phyloP scores from a whole-genome alignment of 73 alveolate genomes.

The Paramecium sonneborni region DNA sequence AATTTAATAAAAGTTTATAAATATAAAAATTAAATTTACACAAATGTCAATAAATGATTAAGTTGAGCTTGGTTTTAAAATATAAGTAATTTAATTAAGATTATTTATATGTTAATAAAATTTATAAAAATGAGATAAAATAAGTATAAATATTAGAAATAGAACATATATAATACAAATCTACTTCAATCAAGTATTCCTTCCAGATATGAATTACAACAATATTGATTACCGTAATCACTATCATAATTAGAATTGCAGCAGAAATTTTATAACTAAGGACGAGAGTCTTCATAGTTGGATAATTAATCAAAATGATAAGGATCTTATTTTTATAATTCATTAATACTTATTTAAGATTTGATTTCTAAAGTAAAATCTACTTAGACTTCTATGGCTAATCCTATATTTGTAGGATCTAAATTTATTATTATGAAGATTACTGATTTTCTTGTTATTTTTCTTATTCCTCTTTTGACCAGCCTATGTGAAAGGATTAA shows the following conservation, averaged over 20 bases:
- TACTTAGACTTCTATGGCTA: not conserved
- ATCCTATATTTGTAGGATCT: not conserved
- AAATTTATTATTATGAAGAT: not conserved
- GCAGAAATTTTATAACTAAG: not conserved
- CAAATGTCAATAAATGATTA: not conserved
- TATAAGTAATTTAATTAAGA: not conserved
- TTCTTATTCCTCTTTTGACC: constrained; percentile 51
- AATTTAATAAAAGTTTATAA: not conserved
- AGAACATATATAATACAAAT: not conserved
- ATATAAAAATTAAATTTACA: not conserved
- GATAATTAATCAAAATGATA: not conserved
- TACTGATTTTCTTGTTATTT: constrained; percentile 1
- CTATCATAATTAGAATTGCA: not conserved
- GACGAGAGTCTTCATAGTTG: constrained; percentile 7
- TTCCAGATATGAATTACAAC: not conserved
- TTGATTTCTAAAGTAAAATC: not conserved
- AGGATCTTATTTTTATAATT: not conserved
- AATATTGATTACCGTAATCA: not conserved
- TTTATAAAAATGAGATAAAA: not conserved
- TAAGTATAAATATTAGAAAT: not conserved
- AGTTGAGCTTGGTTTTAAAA: not conserved
- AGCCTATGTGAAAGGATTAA: constrained; percentile 19
- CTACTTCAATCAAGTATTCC: not conserved
- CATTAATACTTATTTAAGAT: not conserved
- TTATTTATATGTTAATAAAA: not conserved